Conservation (phyloP, 1,284 basidiomycete species). For the Ceratobasidium theobromae region DNA sequence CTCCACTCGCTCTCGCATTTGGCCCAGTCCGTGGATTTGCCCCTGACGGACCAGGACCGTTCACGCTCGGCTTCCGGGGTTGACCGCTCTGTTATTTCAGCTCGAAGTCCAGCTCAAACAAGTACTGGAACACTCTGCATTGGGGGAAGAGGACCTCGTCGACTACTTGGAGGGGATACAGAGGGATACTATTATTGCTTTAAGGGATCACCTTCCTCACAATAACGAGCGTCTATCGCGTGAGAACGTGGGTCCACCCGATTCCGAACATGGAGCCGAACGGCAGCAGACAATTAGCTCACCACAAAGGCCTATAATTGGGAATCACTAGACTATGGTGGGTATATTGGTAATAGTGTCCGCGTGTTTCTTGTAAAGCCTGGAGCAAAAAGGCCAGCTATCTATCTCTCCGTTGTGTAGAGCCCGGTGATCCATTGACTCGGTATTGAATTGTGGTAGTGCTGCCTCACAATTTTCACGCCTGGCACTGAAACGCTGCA, state of each 20-base stretch:
- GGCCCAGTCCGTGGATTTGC: no score
- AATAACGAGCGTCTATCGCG: not conserved
- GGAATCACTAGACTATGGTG: not conserved
- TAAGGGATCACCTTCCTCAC: conserved; percentile 41
- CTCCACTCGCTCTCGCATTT: no score
- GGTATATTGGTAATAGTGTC: no score
- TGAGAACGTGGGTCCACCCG: conserved; percentile 3
- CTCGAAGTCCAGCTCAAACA: conserved; percentile 69
- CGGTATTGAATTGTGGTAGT: no score
- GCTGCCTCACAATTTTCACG: no score
- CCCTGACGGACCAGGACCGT: conserved; percentile 30
- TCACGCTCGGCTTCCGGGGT: conserved; percentile 39
- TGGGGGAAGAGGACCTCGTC: conserved; percentile 66
- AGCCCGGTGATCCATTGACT: no score
- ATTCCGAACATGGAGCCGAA: not conserved
- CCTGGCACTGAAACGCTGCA: no score
- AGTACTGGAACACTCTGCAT: conserved; percentile 63
- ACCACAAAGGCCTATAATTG: not conserved
- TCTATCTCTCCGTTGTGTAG: no score
- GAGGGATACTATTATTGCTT: conserved; percentile 60
- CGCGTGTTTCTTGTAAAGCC: no score
- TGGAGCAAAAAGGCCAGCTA: no score
- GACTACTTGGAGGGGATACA: conserved; percentile 67
- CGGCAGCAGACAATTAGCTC: not conserved
- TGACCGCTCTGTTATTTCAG: no score